Conservation (phyloP, 352 stramenopile species). For the Elongisporangium anandrum region DNA sequence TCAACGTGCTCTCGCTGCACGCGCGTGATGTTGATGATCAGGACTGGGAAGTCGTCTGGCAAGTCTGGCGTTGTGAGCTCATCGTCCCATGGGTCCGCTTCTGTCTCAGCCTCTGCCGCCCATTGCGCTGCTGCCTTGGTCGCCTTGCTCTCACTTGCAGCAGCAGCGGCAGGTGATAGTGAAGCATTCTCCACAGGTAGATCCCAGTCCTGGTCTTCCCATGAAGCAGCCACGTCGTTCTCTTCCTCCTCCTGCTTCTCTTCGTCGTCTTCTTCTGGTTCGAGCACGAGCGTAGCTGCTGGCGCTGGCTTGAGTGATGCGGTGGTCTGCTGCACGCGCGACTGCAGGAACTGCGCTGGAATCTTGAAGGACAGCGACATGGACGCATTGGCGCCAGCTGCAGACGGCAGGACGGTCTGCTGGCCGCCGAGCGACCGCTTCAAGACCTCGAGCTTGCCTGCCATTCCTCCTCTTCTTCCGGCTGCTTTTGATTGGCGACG, state of each 20-base stretch:
- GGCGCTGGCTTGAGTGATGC: background rate
- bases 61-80: conserved; percentile 23
- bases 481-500: conserved; percentile 4
- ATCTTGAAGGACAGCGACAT: conserved; percentile 48
- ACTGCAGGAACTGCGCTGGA: conserved; percentile 18
- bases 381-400: conserved; percentile 15
- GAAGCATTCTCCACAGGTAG: background rate
- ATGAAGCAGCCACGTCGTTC: conserved; percentile 16
- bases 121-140: conserved; percentile 1
- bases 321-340: background rate
- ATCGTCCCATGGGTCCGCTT: conserved; percentile 32
- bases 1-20: conserved; percentile 54
- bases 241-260: background rate
- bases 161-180: background rate
- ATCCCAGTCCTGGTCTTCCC: conserved; percentile 51
- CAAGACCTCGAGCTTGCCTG: conserved; percentile 39
- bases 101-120: background rate
- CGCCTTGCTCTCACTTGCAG: background rate
- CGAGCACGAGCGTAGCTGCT: background rate
- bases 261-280: conserved; percentile 2
- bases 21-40: conserved; percentile 62
- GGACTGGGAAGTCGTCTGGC: conserved; percentile 63
- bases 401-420: conserved; percentile 18
- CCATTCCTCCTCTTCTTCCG: conserved; percentile 7
- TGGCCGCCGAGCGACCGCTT: conserved; percentile 16